Evolutionary conservation across 345 rosid species (phyloP).

Genomic region (Pelargonium nanum): DNA sequence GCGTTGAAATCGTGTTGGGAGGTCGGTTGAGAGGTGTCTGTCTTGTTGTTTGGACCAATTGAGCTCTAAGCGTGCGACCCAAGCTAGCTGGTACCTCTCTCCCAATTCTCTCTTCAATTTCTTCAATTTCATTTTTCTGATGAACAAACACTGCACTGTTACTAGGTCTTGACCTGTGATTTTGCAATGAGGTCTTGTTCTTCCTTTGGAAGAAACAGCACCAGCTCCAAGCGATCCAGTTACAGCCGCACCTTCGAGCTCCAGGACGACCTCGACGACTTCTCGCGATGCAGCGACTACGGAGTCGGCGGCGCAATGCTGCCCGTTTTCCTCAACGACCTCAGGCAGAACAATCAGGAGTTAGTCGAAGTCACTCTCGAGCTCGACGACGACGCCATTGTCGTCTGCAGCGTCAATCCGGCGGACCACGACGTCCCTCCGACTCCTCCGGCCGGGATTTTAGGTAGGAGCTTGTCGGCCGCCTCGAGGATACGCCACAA

Average conservation of each 20-base stretch:
- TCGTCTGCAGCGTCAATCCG: conserved; percentile 55
- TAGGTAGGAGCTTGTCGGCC: conserved; percentile 45
- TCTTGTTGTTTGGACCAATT: conserved; percentile 17
- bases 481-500: conserved; percentile 51
- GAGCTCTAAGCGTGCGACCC: conserved; percentile 5
- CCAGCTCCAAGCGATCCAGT: conserved; percentile 40
- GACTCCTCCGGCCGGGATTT: conserved; percentile 4
- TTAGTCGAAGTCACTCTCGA: conserved; percentile 76
- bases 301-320: conserved; percentile 71
- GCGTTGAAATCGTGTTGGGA: conserved; percentile 4
- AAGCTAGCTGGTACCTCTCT: neutral
- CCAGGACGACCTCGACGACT: conserved; percentile 31
- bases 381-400: conserved; percentile 53
- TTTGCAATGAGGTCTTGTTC: conserved; percentile 2
- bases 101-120: neutral
- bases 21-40: conserved; percentile 41
- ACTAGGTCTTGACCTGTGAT: neutral
- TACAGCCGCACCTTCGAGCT: conserved; percentile 39
- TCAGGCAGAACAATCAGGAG: conserved; percentile 32
- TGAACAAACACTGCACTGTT: neutral
- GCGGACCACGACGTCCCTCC: conserved; percentile 9
- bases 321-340: conserved; percentile 60
- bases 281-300: conserved; percentile 13
- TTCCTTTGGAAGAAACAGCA: conserved; percentile 25
- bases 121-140: neutral